Percentiles rank a stretch among this genome's conserved stretches.
Evolutionary conservation across 1,284 basidiomycete genomes (phyloP).

Genomic region (Ceratobasidium sp.): DNA sequence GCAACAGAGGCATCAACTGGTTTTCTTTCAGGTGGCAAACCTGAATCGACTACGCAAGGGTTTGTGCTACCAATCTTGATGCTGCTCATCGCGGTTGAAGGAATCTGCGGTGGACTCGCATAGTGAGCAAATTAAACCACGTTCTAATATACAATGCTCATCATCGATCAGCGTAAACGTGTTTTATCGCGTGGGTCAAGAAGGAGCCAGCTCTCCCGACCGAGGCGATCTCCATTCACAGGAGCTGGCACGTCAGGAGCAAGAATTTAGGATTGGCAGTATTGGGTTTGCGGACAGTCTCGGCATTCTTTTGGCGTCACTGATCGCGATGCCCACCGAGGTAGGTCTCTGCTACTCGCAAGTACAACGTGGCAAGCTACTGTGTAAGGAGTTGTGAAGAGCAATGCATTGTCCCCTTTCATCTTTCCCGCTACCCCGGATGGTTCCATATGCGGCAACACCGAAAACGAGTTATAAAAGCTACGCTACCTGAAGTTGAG

Average conservation of each 20-base stretch:
- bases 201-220: slow-evolving; percentile 58
- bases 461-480: too few relatives aligned
- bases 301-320: slow-evolving; percentile 81
- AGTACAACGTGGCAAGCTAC: slow-evolving; percentile 72
- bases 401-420: too few relatives aligned
- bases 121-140: slow-evolving; percentile 67
- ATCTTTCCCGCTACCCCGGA: too few relatives aligned
- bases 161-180: slow-evolving; percentile 74
- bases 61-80: slow-evolving; percentile 68
- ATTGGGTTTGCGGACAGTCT: slow-evolving; percentile 80
- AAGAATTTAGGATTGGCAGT: slow-evolving; percentile 89
- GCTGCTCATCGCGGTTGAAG: slow-evolving; percentile 82
- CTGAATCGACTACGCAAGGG: slow-evolving; percentile 59
- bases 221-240: slow-evolving; percentile 56
- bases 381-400: slow-evolving; percentile 74
- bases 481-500: too few relatives aligned
- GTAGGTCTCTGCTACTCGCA: slow-evolving; percentile 79
- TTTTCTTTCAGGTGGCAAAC: slow-evolving; percentile 62
- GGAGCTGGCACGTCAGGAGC: slow-evolving; percentile 60
- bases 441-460: too few relatives aligned
- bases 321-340: slow-evolving; percentile 88
- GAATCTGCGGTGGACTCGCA: slow-evolving; percentile 90
- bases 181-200: slow-evolving; percentile 86
- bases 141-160: background rate
- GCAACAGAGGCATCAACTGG: slow-evolving; percentile 74